Base-by-base conservation (phyloP, 1,284 basidiomycete genomes). In the Marasmius oreades region DNA sequence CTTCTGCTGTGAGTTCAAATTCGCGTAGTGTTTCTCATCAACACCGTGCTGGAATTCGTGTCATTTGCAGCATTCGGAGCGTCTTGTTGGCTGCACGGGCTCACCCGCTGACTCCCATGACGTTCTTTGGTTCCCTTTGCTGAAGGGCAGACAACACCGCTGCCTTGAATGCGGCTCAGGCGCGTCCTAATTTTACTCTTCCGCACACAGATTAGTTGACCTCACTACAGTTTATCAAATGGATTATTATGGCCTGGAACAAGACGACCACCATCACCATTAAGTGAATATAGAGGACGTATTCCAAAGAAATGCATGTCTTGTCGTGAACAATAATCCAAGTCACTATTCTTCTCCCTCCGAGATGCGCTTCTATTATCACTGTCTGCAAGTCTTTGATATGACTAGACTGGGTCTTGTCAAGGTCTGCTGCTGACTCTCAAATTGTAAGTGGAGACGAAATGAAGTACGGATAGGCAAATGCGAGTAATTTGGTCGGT, bases 81-180 rank as follows among this genome's bases (percentile, higher is more conserved):
- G 94, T 64, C 81, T 92, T 60, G 77, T 97, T 67, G 94, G 94
- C 56, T 97, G 95, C 81, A 95, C 95, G 51, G 94, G 93, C 58
- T 85, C 80, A 67, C 94, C 94, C 24, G 91, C 89, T 51, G 94
- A 97, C 74, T 95, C 93, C 42, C 94, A 96, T 73, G 92, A 95
- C 66, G 80, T 93, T 59, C 77, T 86, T 63, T 96, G 93, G 93
- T 85, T 94, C 71, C 82, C 72, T 61, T 68, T 91, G 66, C 81
- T 77, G 62, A 80, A 81, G 65, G 77, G 86, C 65, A 84, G 85
- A 69, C 79, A 84, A 67, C 77, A 79, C 65, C 88, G 95, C 70
- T 97, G 94, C 85, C 77, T 83, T 20, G 94, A 97, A 74, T 97
- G 94, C 67, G 94, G 95, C 63, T 92, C 88, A 56, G 88, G 91